phyloP scores from a whole-genome alignment of 2,329 filamentous ascomycete genomes.

The Verticillium klebahnii region DNA sequence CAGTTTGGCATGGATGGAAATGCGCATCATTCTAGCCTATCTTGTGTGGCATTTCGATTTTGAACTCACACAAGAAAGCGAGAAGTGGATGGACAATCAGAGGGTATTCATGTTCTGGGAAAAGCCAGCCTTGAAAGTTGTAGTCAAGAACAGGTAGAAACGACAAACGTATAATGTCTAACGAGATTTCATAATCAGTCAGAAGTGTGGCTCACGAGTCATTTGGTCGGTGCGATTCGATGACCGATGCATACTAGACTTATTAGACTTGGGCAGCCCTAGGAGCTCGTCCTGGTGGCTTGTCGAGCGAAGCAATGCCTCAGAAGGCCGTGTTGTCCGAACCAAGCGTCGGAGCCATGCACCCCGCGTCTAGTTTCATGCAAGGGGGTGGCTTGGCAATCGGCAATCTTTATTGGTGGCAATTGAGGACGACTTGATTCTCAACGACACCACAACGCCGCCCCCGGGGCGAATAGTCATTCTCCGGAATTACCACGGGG shows the following conservation, averaged over 20 bases:
- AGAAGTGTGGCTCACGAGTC: not conserved
- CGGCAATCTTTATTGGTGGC: not conserved
- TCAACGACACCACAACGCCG: not conserved
- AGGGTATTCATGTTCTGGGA: constrained; percentile 33
- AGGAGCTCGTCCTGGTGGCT: not conserved
- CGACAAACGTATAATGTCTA: no score
- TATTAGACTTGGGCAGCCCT: no score
- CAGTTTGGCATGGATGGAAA: constrained; percentile 45
- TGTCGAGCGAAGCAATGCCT: no score
- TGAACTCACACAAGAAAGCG: constrained; percentile 25
- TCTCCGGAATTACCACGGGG: not conserved
- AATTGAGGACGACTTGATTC: not conserved
- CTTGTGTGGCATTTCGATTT: constrained; percentile 47
- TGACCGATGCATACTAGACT: not conserved
- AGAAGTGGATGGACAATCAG: constrained; percentile 33
- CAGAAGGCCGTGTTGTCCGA: not conserved
- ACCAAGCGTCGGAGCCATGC: not conserved
- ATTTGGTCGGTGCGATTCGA: not conserved
- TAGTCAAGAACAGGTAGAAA: not conserved
- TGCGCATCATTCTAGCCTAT: constrained; percentile 42
- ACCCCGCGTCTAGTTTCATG: not conserved
- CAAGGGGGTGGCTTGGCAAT: not conserved
- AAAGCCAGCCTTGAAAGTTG: constrained; percentile 17
- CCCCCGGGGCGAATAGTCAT: not conserved
- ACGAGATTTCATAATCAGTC: no score